Evolutionary conservation across 768 basidiomycete species (phyloP).

Genomic region (Artomyces pyxidatus): DNA sequence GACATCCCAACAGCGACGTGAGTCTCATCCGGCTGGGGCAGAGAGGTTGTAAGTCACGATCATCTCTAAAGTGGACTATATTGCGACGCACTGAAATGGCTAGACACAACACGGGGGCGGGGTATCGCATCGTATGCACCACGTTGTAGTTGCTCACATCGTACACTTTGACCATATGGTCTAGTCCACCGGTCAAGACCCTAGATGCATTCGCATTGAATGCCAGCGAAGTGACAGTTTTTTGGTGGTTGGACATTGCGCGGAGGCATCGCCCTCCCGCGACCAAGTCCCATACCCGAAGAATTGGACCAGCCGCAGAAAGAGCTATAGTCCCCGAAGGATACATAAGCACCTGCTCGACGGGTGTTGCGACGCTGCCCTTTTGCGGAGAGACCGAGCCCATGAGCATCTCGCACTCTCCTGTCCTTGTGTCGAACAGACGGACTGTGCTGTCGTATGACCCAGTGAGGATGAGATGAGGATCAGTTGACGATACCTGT

Average conservation of each 20-base stretch:
- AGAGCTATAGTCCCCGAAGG: conserved; percentile 82
- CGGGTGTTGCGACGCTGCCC: conserved; percentile 42
- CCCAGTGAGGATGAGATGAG: conserved; percentile 81
- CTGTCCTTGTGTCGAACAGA: conserved; percentile 80
- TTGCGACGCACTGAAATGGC: conserved; percentile 72
- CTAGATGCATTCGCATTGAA: conserved; percentile 72
- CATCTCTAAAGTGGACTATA: not conserved
- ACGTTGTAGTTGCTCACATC: conserved; percentile 92
- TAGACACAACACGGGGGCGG: conserved; percentile 82
- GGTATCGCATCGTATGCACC: conserved; percentile 97
- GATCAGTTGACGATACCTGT: conserved; percentile 74
- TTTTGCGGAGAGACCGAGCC: conserved; percentile 26
- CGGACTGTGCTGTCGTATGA: conserved; percentile 92
- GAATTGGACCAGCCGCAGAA: conserved; percentile 85
- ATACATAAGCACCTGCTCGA: conserved; percentile 91
- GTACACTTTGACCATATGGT: conserved; percentile 99
- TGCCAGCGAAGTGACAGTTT: conserved; percentile 85
- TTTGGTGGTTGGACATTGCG: conserved; percentile 96
- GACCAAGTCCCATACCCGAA: conserved; percentile 92
- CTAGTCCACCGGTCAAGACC: conserved; percentile 83
- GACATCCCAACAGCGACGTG: conserved; percentile 97
- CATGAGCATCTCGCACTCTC: conserved; percentile 81
- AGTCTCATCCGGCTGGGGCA: conserved; percentile 80
- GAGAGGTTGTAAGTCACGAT: conserved; percentile 7
- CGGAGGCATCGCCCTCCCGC: conserved; percentile 84